A percentile compares a stretch with the other conserved stretches of the same genome.
Conservation (phyloP, 2,329 filamentous ascomycete genomes). For the Exophiala mesophila region DNA sequence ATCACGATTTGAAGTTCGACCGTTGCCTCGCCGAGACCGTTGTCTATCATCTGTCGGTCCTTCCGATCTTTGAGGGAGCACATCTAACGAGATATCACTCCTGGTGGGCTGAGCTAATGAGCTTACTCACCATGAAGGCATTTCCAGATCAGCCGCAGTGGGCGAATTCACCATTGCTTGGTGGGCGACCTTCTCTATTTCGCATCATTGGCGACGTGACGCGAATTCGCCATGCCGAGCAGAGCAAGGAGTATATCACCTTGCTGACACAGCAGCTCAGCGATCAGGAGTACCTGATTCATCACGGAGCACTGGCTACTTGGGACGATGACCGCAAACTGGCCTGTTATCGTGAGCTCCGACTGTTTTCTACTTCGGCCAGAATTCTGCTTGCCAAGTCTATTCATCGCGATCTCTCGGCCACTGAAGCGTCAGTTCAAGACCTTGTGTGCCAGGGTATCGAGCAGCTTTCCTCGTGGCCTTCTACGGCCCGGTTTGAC, state of each 20-base stretch:
- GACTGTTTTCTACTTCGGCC: no score
- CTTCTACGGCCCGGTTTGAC: no score
- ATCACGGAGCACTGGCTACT: neutral
- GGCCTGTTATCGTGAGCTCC: slow-evolving; percentile 1
- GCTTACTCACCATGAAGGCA: neutral
- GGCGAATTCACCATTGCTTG: neutral
- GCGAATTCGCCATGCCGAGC: neutral
- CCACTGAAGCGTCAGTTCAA: no score
- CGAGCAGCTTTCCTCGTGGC: no score
- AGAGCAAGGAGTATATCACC: neutral
- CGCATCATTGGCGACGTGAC: neutral
- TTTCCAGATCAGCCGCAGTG: neutral
- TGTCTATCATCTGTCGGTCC: no score
- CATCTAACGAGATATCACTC: no score
- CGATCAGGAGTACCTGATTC: neutral
- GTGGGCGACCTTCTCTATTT: neutral
- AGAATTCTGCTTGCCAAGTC: no score
- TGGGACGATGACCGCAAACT: neutral
- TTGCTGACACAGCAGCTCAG: neutral
- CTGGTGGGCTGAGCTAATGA: neutral
- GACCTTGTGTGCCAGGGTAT: no score
- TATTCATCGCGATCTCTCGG: no score
- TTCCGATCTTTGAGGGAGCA: no score
- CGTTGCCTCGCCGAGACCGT: no score
- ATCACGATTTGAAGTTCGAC: no score